Evolutionary conservation across 23 red algal genomes (phyloP), one percentile per base, ranked within the genome.

Genomic region (Cyanidioschyzon merolae): DNA sequence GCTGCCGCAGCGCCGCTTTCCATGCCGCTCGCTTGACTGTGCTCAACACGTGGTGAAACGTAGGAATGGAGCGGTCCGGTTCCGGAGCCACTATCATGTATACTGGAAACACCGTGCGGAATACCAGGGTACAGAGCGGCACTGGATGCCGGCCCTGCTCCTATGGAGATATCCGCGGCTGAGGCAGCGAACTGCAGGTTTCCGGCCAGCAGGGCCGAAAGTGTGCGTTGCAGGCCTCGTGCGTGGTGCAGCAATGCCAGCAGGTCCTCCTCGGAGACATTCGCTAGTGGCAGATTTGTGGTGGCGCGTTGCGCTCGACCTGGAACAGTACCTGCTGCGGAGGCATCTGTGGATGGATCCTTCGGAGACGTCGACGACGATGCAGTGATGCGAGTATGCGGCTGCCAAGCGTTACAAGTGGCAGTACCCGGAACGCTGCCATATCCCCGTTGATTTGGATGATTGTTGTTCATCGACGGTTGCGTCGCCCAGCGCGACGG

Each of bases 231-330:
- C 29, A 71, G 30, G n/a, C 63, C 63, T 27, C n/a, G n/a, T 17
- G 32, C 63, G 63, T 71, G 63, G 30, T 71, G 63, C 63, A 71
- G 21, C 63, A 71, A 25, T 27, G 32, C 63, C 63, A 71, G 29
- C 63, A 71, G 32, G 32, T 71, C 63, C 32, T 71, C 63, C 63
- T 71, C 63, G 32, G 63, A 71, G 63, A 35, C 63, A 35, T 71
- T 25, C 32, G 63, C 63, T 7, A 71, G 63, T 27, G 63, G 63
- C 21, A 71, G 3, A 35, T 71, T 15, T 21, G 45, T 54, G 7
- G 45, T 54, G 7, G 45, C 45, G 45, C 45, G 45, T 15, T 54
- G 7, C 45, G 21, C 21, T 54, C 45, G 45, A 21, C 45, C 45
- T 54, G 45, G 45, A 7, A 54, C 12, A n/a, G n/a, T n/a, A n/a